These are phyloP conservation scores for Cercospora sesami DNA, from an alignment of 2,329 filamentous ascomycete genomes.

Conservation along the genomic window DNA sequence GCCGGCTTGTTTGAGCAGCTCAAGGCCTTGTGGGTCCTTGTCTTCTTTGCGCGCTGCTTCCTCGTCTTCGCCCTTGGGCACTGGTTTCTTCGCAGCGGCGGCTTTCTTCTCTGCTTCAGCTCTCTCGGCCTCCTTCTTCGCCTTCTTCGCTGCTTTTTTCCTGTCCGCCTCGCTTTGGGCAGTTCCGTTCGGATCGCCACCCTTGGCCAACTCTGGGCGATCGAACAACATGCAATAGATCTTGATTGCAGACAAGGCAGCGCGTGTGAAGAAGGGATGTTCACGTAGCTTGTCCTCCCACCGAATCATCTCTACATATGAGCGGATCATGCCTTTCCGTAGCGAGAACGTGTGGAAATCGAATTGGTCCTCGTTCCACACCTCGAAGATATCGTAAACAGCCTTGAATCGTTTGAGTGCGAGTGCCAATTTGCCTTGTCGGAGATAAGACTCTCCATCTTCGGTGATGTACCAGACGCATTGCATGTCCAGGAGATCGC, in stretches of 20 bases:
- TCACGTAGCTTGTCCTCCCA: constrained; percentile 93
- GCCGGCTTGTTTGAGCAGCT: constrained; percentile 61
- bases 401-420: constrained; percentile 90
- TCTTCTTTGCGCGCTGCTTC: constrained; percentile 74
- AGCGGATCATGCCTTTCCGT: constrained; percentile 91
- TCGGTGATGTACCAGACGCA: constrained; percentile 96
- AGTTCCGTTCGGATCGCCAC: constrained; percentile 68
- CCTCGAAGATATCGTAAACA: constrained; percentile 89
- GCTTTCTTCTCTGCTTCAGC: constrained; percentile 77
- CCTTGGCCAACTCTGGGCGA: constrained; percentile 68
- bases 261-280: constrained; percentile 87
- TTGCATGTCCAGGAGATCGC: constrained; percentile 96
- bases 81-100: constrained; percentile 48
- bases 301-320: constrained; percentile 92
- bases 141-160: constrained; percentile 68
- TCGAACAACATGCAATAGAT: constrained; percentile 80
- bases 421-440: constrained; percentile 77
- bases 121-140: constrained; percentile 74
- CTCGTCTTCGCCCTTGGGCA: constrained; percentile 57
- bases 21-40: constrained; percentile 78
- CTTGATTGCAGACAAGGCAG: constrained; percentile 76
- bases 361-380: constrained; percentile 98
- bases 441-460: constrained; percentile 84
- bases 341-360: constrained; percentile 98
- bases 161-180: constrained; percentile 77